Percentiles rank a stretch among this genome's conserved stretches.
phyloP scores from a whole-genome alignment of 495 filamentous ascomycete genomes.

The Hyaloscypha hepaticicola region DNA sequence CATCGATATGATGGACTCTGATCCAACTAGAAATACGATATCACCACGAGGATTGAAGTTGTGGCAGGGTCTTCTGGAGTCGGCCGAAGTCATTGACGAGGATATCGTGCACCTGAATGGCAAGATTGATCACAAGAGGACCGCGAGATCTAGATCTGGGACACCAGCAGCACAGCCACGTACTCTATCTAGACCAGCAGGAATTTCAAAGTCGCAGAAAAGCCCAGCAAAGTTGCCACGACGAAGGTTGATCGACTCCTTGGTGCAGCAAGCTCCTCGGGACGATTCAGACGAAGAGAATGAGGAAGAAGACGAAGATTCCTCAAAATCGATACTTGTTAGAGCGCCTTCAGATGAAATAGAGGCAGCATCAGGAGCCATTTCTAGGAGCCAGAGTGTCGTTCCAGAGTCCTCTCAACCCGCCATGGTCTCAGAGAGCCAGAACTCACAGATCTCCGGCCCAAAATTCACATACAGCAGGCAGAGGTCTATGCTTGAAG shows the following conservation, averaged over 20 bases:
- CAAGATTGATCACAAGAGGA: background rate
- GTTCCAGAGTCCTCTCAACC: slow-evolving; percentile 1
- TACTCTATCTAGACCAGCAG: slow-evolving; percentile 9
- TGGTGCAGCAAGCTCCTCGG: slow-evolving; percentile 43
- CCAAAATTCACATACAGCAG: slow-evolving; percentile 51
- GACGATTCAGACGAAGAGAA: slow-evolving; percentile 16
- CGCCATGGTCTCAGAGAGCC: slow-evolving; percentile 14
- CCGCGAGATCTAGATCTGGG: background rate
- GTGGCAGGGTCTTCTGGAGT: slow-evolving; percentile 26
- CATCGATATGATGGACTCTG: slow-evolving; percentile 28
- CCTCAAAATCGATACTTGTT: background rate
- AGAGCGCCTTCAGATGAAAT: background rate
- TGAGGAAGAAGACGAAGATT: slow-evolving; percentile 4
- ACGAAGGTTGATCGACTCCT: slow-evolving; percentile 53
- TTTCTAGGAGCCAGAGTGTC: slow-evolving; percentile 18
- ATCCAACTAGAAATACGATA: slow-evolving; percentile 12
- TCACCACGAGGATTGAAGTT: slow-evolving; percentile 28
- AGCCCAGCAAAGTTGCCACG: slow-evolving; percentile 32
- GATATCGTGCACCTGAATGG: background rate
- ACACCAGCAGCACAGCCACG: background rate
- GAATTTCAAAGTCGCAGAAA: slow-evolving; percentile 23
- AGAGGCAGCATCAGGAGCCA: background rate
- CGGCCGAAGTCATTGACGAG: slow-evolving; percentile 2
- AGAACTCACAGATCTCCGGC: slow-evolving; percentile 26
- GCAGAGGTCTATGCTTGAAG: slow-evolving; percentile 46